phyloP scores from a whole-genome alignment of 2,329 filamentous ascomycete species.

The Penicillium sp. region DNA sequence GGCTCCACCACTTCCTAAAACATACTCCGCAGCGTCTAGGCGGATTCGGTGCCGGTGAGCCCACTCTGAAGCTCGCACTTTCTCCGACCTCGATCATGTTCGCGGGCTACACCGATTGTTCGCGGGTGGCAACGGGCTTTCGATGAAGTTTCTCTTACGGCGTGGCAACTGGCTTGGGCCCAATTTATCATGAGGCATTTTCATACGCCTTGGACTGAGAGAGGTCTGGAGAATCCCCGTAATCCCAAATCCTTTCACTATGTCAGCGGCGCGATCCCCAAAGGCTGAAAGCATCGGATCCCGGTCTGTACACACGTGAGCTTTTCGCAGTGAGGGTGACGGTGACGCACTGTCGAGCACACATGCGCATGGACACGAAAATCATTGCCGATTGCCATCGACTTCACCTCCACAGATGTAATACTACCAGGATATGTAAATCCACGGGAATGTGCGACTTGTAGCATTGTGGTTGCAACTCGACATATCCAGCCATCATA shows the following conservation, averaged over 20 bases:
- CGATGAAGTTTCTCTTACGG: neutral
- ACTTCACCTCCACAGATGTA: neutral
- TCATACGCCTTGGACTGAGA: neutral
- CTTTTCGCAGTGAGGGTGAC: neutral
- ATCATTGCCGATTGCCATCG: neutral
- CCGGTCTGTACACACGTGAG: neutral
- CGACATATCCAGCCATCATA: neutral
- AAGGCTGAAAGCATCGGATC: constrained; percentile 8
- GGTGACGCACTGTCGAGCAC: neutral
- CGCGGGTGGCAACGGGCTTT: constrained; percentile 4
- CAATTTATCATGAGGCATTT: constrained; percentile 4
- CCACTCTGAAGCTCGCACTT: neutral
- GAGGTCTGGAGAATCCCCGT: constrained; percentile 4
- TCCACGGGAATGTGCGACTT: neutral
- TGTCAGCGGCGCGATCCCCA: constrained; percentile 23
- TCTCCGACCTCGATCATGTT: neutral
- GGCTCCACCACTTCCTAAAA: constrained; percentile 11
- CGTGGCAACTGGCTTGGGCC: neutral
- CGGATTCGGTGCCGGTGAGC: neutral
- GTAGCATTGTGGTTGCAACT: neutral
- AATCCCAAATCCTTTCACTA: constrained; percentile 1
- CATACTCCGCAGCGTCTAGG: neutral
- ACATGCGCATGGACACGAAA: neutral
- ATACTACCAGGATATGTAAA: neutral
- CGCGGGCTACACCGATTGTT: neutral